Base-by-base conservation (phyloP, 192 early-diverging fungal species). In the Linnemannia zychae region DNA sequence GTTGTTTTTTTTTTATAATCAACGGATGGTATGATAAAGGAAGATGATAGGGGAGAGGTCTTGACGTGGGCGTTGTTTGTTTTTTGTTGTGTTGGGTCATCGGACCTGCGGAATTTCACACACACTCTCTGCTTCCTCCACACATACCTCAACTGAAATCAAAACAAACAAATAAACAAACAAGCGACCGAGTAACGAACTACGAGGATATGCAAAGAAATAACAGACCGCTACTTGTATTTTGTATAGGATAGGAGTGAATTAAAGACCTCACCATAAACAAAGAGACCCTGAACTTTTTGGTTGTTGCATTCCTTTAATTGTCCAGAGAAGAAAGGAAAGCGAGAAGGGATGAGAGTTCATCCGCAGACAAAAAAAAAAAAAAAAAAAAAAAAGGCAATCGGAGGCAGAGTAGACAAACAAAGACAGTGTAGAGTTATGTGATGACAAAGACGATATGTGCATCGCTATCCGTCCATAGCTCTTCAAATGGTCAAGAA, bases 381-480 rank as follows among this genome's bases (percentile, higher is more conserved):
- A 63, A 28, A 18, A 50, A 18, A 50, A 12, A 50, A 18, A 0
- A 18, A 50, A 13, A 18, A 50, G 15, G 9, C 40, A 44, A 44
- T 9, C 3, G 40, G n/a, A n/a, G n/a, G n/a, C n/a, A n/a, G n/a
- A n/a, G n/a, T n/a, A n/a, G 6, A 57, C 4, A 31, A 11, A 31
- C 0, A 63, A 12, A 33, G 12, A 63, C 11, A 3, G 6, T 7
- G 6, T n/a, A 13, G 28, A 13, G 1, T 44, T 44, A 28, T 11
- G 12, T 12, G 57, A 63, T 63, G 57, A 63, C 57, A 31, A 63
- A 63, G 57, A 63, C 12, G 24, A 63, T 63, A 63, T 63, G 57
- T 31, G 24, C 57, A 3, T 18, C 20, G 22, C 20, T 22, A 17
- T n/a, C n/a, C 20, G 52, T 53, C 40, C 3, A 53, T 4, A 53